Conservation (phyloP, 495 filamentous ascomycete genomes). For the Neurospora tetrasperma region DNA sequence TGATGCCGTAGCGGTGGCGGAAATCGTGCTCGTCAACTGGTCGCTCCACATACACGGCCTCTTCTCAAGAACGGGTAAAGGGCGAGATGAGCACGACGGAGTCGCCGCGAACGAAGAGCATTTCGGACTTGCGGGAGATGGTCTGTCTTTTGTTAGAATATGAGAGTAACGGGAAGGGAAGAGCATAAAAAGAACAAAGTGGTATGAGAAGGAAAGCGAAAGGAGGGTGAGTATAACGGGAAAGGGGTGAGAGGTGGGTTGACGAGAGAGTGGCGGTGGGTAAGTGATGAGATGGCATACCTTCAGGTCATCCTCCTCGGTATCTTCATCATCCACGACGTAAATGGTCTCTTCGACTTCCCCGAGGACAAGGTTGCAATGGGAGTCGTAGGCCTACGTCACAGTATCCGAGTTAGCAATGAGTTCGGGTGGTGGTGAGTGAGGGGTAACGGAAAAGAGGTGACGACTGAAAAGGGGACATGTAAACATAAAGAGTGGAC, state of each 20-base stretch:
- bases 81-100: slow-evolving; percentile 95
- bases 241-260: too few relatives aligned
- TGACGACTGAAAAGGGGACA: background rate
- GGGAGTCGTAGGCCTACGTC: slow-evolving; percentile 85
- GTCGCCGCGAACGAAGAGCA: slow-evolving; percentile 99
- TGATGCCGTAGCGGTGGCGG: background rate
- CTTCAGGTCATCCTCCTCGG: slow-evolving; percentile 48
- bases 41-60: background rate
- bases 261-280: too few relatives aligned
- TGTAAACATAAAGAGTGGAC: slow-evolving; percentile 16
- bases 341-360: slow-evolving; percentile 98
- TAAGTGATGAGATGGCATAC: slow-evolving; percentile 2
- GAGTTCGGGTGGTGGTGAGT: background rate
- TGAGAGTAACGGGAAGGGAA: too few relatives aligned
- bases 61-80: slow-evolving; percentile 33
- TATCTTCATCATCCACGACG: slow-evolving; percentile 74
- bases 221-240: too few relatives aligned
- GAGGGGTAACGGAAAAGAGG: background rate
- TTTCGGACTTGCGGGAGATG: slow-evolving; percentile 91
- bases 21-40: background rate
- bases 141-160: slow-evolving; percentile 43
- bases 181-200: too few relatives aligned
- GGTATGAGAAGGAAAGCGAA: too few relatives aligned
- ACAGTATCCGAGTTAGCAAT: background rate
- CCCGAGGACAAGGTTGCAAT: slow-evolving; percentile 96